Conservation (phyloP, 164 flowering plant species). For the Vitis rotundifolia region DNA sequence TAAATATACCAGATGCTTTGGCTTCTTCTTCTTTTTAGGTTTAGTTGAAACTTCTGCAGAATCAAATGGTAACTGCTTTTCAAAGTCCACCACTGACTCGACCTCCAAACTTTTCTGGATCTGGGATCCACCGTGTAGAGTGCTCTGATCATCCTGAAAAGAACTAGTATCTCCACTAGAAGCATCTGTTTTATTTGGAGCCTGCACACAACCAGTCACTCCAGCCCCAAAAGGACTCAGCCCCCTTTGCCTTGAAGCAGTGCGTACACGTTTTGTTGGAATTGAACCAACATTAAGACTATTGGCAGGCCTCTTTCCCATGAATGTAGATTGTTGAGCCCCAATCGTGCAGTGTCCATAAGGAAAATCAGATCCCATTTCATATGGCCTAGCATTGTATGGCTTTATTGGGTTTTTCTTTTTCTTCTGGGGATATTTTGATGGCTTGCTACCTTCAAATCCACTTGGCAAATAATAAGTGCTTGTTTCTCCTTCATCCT, state of each 20-base stretch:
- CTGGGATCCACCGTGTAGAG: conserved; percentile 66
- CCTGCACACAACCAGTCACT: conserved; percentile 42
- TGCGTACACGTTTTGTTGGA: conserved; percentile 90
- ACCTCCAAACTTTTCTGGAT: conserved; percentile 65
- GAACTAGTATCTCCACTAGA: conserved; percentile 98
- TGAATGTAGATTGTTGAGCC: conserved; percentile 37
- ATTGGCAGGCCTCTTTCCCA: conserved; percentile 68
- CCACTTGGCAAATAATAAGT: conserved; percentile 55
- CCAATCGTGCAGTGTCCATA: conserved; percentile 47
- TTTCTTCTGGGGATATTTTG: conserved; percentile 58
- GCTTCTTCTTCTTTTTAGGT: conserved; percentile 86
- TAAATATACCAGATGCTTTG: conserved; percentile 60
- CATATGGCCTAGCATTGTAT: conserved; percentile 50
- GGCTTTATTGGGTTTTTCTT: conserved; percentile 47
- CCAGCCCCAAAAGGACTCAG: conserved; percentile 59
- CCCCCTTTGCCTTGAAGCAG: conserved; percentile 90
- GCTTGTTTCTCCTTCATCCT: conserved; percentile 80
- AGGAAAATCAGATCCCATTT: conserved; percentile 46
- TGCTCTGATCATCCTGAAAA: conserved; percentile 90
- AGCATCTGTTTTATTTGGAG: conserved; percentile 67
- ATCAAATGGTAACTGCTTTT: conserved; percentile 62
- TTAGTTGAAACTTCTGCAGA: conserved; percentile 61
- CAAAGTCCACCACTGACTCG: conserved; percentile 77
- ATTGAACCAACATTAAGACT: conserved; percentile 62
- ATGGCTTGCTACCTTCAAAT: conserved; percentile 53